Evolutionary conservation across 2,329 filamentous ascomycete species (phyloP), one percentile per base, ranked within the genome.

Genomic region (Cladophialophora bantiana): DNA sequence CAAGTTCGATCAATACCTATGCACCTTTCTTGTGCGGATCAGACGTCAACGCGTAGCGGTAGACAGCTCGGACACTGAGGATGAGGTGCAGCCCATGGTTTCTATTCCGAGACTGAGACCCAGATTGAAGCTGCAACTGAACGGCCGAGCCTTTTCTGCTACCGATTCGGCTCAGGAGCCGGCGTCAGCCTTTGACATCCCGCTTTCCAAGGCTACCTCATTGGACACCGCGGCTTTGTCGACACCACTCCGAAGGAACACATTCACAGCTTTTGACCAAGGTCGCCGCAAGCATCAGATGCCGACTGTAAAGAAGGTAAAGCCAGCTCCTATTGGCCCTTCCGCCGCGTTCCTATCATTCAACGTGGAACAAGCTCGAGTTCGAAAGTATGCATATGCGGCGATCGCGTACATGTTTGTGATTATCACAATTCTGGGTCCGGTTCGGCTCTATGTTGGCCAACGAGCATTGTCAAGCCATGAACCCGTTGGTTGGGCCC

Each of bases 401-500:
- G 77, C 81, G 0, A 95, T 92, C 74, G 88, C 93, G 18, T 97
- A 97, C 76, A 66, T 83, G 0, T 85, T 87, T 56, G 86, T 96
- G 7, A 60, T 89, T 7, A 74, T 81, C 0, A 86, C 92, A 36
- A 86, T 96, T 60, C 78, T 97, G 3, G 78, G 88, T 2, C 90
- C 89, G 0, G 85, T 98, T 34, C 87, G 93, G 62, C 82, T 83
- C 2, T 90, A 92, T 71, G 87, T 98, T 58, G 80, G 85, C 45
- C 79, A 80, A 52, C 83, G 86, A 68, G 93, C 93, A 13, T 83
- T 99, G 1, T 75, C 84, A 38, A 88, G 87, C 15, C 81, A 88
- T 59, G 95, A 99, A 73, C 93, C 95, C 0, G 87, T 99, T 53
- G 92, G 94, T 2, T 99, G 95, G 95, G 94, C 93, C 0, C 78